Percentiles rank a stretch among this genome's conserved stretches.
Conservation (phyloP, 305 asterid species). For the Plantago coronopus region DNA sequence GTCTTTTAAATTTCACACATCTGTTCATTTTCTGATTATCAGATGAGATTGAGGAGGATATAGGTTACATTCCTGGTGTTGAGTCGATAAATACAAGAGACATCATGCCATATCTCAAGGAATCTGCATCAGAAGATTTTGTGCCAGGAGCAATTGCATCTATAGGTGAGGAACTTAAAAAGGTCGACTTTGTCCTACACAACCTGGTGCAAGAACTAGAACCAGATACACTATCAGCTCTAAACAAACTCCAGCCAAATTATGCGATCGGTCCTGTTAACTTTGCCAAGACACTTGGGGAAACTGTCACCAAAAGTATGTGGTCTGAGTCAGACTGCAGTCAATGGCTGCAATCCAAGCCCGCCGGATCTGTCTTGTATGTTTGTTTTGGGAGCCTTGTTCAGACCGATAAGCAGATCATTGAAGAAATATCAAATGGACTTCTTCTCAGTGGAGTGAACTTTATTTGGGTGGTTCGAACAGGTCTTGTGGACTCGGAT, state of each 20-base stretch:
- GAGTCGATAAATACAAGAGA: no score
- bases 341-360: slow-evolving; percentile 44
- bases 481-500: slow-evolving; percentile 42
- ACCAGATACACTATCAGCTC: slow-evolving; percentile 35
- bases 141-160: slow-evolving; percentile 15
- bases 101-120: slow-evolving; percentile 37
- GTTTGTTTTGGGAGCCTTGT: slow-evolving; percentile 63
- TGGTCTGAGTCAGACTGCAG: no score
- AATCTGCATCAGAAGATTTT: slow-evolving; percentile 2
- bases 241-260: slow-evolving; percentile 31
- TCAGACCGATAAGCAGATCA: slow-evolving; percentile 30
- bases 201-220: slow-evolving; percentile 42
- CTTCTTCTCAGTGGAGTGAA: slow-evolving; percentile 44
- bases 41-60: slow-evolving; percentile 10
- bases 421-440: slow-evolving; percentile 55
- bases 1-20: no score
- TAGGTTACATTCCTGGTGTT: no score
- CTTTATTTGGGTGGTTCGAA: slow-evolving; percentile 60
- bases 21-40: not conserved
- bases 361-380: slow-evolving; percentile 44
- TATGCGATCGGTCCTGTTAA: slow-evolving; percentile 40
- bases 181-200: slow-evolving; percentile 46
- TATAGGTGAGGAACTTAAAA: slow-evolving; percentile 37
- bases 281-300: slow-evolving; percentile 25
- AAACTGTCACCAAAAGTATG: slow-evolving; percentile 30